Percentiles rank a stretch among this genome's conserved stretches.
Evolutionary conservation across 345 rosid genomes (phyloP).

Genomic region (Brassica rapa): DNA sequence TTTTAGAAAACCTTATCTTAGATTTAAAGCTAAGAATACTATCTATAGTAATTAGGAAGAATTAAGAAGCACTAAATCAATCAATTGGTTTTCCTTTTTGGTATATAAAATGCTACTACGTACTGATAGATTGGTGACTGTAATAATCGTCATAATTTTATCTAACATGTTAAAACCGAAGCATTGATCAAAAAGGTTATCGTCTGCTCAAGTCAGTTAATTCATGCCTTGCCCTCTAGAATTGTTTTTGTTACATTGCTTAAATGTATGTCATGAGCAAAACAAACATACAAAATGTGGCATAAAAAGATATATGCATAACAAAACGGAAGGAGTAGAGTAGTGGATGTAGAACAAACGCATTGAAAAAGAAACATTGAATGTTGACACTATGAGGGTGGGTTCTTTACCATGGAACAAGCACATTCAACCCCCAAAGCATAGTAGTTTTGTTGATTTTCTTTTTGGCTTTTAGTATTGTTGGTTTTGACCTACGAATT

Average conservation of each 20-base stretch:
- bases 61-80: conserved; percentile 21
- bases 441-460: background rate
- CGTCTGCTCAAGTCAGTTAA: background rate
- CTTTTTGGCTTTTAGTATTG: no score
- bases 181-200: background rate
- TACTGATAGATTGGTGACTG: conserved; percentile 23
- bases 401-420: background rate
- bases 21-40: conserved; percentile 34
- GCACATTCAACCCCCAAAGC: background rate
- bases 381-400: background rate
- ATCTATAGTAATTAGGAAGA: conserved; percentile 30
- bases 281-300: background rate
- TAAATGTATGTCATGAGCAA: background rate
- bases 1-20: conserved; percentile 10
- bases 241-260: background rate
- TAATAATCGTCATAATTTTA: conserved; percentile 25
- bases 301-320: background rate
- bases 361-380: background rate
- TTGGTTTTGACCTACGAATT: background rate
- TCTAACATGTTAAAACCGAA: background rate
- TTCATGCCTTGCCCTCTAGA: background rate
- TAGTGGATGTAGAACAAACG: no score
- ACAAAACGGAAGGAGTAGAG: background rate
- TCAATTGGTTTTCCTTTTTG: conserved; percentile 22
- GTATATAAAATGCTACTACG: conserved; percentile 1